phyloP scores from a whole-genome alignment of 805 yeast species.

The Candida broadrunensis region DNA sequence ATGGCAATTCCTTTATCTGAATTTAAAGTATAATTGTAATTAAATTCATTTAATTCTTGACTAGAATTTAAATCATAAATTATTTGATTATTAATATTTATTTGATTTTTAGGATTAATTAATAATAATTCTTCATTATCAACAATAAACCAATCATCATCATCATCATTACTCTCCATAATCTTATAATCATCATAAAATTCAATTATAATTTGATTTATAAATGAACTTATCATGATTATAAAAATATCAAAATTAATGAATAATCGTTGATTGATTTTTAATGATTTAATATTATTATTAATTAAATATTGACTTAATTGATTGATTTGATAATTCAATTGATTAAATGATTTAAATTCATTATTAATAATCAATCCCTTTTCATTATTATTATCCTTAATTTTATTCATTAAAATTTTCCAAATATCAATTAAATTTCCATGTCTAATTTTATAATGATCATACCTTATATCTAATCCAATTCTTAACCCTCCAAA shows the following conservation, averaged over 20 bases:
- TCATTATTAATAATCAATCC: slow-evolving; percentile 20
- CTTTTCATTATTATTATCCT: slow-evolving; percentile 12
- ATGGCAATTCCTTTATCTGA: slow-evolving; percentile 39
- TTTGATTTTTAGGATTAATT: neutral
- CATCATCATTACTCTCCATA: slow-evolving; percentile 3
- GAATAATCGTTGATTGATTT: slow-evolving; percentile 23
- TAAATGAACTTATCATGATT: slow-evolving; percentile 42
- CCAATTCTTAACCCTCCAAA: slow-evolving; percentile 73
- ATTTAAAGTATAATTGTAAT: slow-evolving; percentile 26
- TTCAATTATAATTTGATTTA: slow-evolving; percentile 39
- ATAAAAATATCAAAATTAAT: slow-evolving; percentile 30
- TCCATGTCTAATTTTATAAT: slow-evolving; percentile 71
- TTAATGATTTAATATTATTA: slow-evolving; percentile 13
- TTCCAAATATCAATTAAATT: slow-evolving; percentile 73
- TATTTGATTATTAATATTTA: neutral
- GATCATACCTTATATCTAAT: slow-evolving; percentile 56
- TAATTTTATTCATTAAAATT: slow-evolving; percentile 34
- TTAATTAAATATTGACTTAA: slow-evolving; percentile 14
- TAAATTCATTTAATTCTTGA: slow-evolving; percentile 11
- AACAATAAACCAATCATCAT: slow-evolving; percentile 1
- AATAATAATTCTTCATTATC: slow-evolving; percentile 3
- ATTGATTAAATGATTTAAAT: slow-evolving; percentile 3
- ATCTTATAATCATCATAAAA: slow-evolving; percentile 21
- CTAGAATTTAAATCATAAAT: neutral
- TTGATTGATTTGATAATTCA: slow-evolving; percentile 25